Evolutionary conservation across 352 stramenopile genomes (phyloP).

Genomic region (Vaucheria bursata): DNA sequence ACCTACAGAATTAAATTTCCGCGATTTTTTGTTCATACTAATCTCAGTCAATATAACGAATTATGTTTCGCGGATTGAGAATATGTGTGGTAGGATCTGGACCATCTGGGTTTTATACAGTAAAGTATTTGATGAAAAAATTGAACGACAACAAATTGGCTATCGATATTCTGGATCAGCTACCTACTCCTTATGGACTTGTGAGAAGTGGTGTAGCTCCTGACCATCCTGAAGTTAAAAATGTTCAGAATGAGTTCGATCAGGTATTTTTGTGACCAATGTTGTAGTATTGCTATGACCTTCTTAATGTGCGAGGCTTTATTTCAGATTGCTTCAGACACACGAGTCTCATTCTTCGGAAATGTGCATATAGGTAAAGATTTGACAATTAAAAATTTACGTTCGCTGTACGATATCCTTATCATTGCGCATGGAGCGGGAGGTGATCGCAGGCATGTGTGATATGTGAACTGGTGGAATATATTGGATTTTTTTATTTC

Average conservation of each 20-base stretch:
- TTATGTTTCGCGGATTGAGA: too few relatives aligned
- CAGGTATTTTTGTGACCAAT: constrained; percentile 45
- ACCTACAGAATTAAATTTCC: too few relatives aligned
- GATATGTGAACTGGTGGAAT: too few relatives aligned
- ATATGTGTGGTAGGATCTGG: constrained; percentile 79
- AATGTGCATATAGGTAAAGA: constrained; percentile 75
- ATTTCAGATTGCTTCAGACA: constrained; percentile 28
- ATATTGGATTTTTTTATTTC: neutral
- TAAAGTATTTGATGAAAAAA: constrained; percentile 79
- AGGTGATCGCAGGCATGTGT: constrained; percentile 69
- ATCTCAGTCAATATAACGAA: too few relatives aligned
- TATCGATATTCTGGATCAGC: constrained; percentile 82
- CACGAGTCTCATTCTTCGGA: constrained; percentile 72
- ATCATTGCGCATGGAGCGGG: constrained; percentile 88
- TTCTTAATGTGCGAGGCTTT: neutral
- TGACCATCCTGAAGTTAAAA: constrained; percentile 97
- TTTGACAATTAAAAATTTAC: constrained; percentile 73
- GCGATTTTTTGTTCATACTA: too few relatives aligned
- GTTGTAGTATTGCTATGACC: too few relatives aligned
- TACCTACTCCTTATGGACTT: constrained; percentile 88
- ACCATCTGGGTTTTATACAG: constrained; percentile 79
- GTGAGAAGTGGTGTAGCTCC: constrained; percentile 90
- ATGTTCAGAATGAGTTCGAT: constrained; percentile 91
- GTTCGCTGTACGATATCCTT: constrained; percentile 79
- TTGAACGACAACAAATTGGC: constrained; percentile 50